phyloP scores from a whole-genome alignment of 495 filamentous ascomycete species.

The Alectoria sarmentosa region DNA sequence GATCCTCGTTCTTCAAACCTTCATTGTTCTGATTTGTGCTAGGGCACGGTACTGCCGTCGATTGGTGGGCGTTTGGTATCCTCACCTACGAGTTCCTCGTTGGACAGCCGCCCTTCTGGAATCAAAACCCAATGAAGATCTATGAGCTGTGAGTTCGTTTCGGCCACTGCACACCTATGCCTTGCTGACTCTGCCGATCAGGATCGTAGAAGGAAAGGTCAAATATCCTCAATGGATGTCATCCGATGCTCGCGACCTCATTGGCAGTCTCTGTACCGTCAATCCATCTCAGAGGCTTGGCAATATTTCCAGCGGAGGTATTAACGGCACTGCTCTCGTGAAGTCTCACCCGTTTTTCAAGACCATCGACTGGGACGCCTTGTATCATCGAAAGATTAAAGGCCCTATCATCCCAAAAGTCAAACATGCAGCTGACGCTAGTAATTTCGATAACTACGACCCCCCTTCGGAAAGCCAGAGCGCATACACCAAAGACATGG shows the following conservation, averaged over 20 bases:
- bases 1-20: constrained; percentile 5
- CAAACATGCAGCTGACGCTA: constrained; percentile 70
- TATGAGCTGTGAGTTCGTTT: constrained; percentile 65
- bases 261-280: constrained; percentile 78
- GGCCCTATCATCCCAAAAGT: constrained; percentile 86
- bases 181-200: constrained; percentile 26
- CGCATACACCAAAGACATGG: constrained; percentile 68
- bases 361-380: constrained; percentile 76
- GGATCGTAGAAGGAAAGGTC: constrained; percentile 69
- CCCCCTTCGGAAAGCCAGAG: constrained; percentile 46
- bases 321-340: constrained; percentile 69
- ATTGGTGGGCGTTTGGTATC: constrained; percentile 98
- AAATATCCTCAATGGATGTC: constrained; percentile 65
- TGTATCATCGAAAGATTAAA: constrained; percentile 60
- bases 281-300: constrained; percentile 82
- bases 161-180: constrained; percentile 10
- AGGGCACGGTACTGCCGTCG: constrained; percentile 91
- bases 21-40: constrained; percentile 8
- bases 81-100: constrained; percentile 94
- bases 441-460: constrained; percentile 88
- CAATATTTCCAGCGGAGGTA: constrained; percentile 52
- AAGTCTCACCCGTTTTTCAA: constrained; percentile 85
- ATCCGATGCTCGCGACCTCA: constrained; percentile 71
- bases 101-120: constrained; percentile 96
- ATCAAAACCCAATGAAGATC: constrained; percentile 91